Evolutionary conservation across 768 basidiomycete species (phyloP), one percentile per base, ranked within the genome.

Genomic region (Astraeus odoratus): DNA sequence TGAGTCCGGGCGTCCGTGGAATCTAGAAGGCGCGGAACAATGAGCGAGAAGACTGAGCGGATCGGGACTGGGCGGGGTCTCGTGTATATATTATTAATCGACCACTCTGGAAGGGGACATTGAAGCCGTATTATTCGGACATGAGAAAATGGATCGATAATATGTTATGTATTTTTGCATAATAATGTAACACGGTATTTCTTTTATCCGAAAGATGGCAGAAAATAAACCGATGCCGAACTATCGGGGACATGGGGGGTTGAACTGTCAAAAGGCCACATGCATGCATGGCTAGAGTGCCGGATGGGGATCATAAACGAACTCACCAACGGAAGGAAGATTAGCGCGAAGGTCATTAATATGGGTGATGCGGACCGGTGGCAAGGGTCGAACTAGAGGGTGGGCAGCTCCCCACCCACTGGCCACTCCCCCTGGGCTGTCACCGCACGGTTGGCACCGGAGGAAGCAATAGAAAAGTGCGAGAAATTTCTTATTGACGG

Each of bases 1-100:
- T 12, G 58, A 65, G 36, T 52, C 66, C n/a, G 55, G 56, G 33
- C 63, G 57, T 44, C 66, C 63, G 19, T 57, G 66, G 36, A 63
- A 64, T 51, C 47, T 64, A 43, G 51, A 55, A 35, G 55, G 59
- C 22, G 55, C 61, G 27, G 56, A 60, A 4, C 51, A 51, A 48
- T 63, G 37, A 61, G 49, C 34, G 29, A 41, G 19, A 39, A 42
- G 19, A 24, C 29, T 36, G 48, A 34, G 46, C 25, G 25, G 43
- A 41, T 40, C 12, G 39, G 42, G 40, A 49, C 47, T 23, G 20
- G 20, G 36, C 20, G 36, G 27, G 20, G 20, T 37, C 20, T 35
- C 8, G 19, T 15, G 35, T 37, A 22, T 16, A 19, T 5, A 10
- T 19, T 26, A 39, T 26, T 15, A 41, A 27, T 29, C 26, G 26